Conservation (phyloP, 2,329 filamentous ascomycete genomes). For the Botryotinia calthae region DNA sequence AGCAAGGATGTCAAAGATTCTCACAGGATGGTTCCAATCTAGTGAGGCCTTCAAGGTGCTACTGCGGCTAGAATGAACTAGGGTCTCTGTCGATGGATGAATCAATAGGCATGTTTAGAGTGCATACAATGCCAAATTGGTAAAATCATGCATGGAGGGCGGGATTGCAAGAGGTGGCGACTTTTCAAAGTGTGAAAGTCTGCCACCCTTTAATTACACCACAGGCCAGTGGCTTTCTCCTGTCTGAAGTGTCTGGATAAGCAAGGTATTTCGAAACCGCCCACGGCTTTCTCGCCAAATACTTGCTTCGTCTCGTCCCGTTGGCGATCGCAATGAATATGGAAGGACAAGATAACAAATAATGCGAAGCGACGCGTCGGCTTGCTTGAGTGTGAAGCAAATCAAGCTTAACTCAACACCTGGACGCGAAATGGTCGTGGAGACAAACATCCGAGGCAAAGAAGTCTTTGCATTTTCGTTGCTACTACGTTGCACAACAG, state of each 20-base stretch:
- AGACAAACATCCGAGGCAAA: background rate
- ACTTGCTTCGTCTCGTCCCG: background rate
- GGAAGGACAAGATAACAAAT: background rate
- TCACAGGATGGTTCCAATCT: background rate
- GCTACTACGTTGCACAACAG: slow-evolving; percentile 13
- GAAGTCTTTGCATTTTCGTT: slow-evolving; percentile 17
- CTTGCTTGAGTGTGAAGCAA: background rate
- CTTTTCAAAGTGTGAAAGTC: slow-evolving; percentile 15
- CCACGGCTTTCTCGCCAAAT: slow-evolving; percentile 2
- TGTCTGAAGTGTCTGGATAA: background rate
- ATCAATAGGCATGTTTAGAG: slow-evolving; percentile 1
- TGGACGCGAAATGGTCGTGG: slow-evolving; percentile 8
- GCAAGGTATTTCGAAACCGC: background rate
- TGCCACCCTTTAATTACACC: slow-evolving; percentile 14
- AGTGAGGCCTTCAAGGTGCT: background rate
- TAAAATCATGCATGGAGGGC: slow-evolving; percentile 8
- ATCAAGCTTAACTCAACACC: slow-evolving; percentile 3
- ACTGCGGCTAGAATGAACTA: background rate
- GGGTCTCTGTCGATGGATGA: slow-evolving; percentile 7
- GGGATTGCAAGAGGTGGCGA: slow-evolving; percentile 15
- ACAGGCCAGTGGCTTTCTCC: slow-evolving; percentile 2
- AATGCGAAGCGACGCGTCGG: too few relatives aligned
- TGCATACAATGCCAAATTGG: slow-evolving; percentile 3
- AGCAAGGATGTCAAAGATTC: background rate
- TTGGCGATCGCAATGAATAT: background rate